Evolutionary conservation across 2,329 filamentous ascomycete species (phyloP).

Genomic region (Fusarium drepaniforme): DNA sequence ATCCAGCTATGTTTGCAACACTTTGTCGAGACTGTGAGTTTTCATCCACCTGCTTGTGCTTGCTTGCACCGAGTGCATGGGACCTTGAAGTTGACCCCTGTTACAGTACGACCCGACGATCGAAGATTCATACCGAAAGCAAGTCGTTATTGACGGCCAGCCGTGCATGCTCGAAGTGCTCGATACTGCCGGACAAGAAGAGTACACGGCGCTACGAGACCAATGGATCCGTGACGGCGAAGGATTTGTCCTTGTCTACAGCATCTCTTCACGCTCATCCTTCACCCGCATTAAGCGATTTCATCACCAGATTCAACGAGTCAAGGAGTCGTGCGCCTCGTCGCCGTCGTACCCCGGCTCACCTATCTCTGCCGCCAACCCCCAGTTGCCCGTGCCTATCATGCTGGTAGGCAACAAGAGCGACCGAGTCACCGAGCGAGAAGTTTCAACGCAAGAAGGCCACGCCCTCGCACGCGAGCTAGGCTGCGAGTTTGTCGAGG

Average conservation of each 20-base stretch:
- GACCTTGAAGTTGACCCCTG: conserved; percentile 27
- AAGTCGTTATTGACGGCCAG: conserved; percentile 92
- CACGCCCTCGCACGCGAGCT: conserved; percentile 91
- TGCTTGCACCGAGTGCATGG: conserved; percentile 2
- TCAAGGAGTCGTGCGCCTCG: conserved; percentile 89
- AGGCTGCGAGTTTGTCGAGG: conserved; percentile 96
- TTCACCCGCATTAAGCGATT: conserved; percentile 96
- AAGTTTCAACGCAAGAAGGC: conserved; percentile 97
- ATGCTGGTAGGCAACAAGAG: conserved; percentile 99
- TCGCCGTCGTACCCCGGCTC: conserved; percentile 84
- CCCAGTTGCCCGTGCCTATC: conserved; percentile 83
- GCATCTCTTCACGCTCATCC: conserved; percentile 95
- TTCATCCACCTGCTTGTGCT: conserved; percentile 5
- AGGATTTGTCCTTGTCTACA: conserved; percentile 97
- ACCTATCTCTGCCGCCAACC: conserved; percentile 70
- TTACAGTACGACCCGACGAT: conserved; percentile 85
- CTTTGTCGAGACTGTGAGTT: conserved; percentile 90
- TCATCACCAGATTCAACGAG: conserved; percentile 95
- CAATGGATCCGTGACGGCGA: conserved; percentile 99
- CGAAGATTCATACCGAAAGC: conserved; percentile 89
- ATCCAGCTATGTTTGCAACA: conserved; percentile 98
- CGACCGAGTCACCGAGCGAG: conserved; percentile 93
- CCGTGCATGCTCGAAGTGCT: conserved; percentile 98
- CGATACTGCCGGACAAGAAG: conserved; percentile 97
- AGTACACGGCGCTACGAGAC: conserved; percentile 95